Percentiles rank a stretch among this genome's conserved stretches.
Evolutionary conservation across 441 rosid species (phyloP).

Genomic region (Erysimum cheiri): DNA sequence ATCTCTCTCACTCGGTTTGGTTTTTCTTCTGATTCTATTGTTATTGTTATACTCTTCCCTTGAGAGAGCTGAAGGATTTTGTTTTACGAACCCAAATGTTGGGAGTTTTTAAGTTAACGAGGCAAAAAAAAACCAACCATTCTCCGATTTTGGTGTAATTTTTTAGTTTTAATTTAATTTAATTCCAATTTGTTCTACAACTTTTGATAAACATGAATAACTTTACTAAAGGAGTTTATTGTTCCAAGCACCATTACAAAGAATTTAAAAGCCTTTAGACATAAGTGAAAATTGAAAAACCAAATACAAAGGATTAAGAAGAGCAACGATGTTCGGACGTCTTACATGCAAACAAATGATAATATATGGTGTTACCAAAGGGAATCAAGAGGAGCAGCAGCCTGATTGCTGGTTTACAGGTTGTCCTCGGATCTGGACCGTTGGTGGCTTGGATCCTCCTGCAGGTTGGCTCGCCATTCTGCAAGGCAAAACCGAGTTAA

Average conservation of each 20-base stretch:
- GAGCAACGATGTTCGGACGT: conserved; percentile 36
- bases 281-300: conserved; percentile 23
- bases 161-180: background rate
- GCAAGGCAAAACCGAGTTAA: conserved; percentile 6
- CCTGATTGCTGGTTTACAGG: conserved; percentile 89
- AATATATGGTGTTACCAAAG: conserved; percentile 37
- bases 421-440: conserved; percentile 91
- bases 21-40: conserved; percentile 29
- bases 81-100: conserved; percentile 24
- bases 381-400: conserved; percentile 81
- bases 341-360: conserved; percentile 55
- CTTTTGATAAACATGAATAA: background rate
- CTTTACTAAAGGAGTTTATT: conserved; percentile 27
- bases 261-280: conserved; percentile 32
- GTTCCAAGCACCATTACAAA: conserved; percentile 39
- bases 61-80: conserved; percentile 37
- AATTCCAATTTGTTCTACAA: background rate
- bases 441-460: conserved; percentile 77
- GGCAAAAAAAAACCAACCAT: background rate
- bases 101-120: background rate
- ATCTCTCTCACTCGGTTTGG: conserved; percentile 23
- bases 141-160: background rate
- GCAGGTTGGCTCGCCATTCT: conserved; percentile 98
- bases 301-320: conserved; percentile 26
- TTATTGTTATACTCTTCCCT: conserved; percentile 24